Base-by-base conservation (phyloP, 331 rosid species). In the Rosa hybrid region DNA sequence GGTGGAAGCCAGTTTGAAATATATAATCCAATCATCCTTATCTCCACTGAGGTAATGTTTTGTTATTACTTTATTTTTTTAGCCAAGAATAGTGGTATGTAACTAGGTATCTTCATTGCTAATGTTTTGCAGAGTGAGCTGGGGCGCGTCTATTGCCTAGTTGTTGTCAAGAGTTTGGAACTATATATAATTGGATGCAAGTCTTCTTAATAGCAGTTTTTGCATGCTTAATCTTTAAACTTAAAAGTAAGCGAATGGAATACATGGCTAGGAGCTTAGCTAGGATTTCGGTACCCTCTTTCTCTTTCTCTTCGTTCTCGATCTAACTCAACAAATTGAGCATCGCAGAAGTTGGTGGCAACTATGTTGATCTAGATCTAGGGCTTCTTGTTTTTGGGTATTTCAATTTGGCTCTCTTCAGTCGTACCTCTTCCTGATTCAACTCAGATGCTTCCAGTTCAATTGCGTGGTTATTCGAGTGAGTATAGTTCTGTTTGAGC, bases 141-240 rank as follows among this genome's bases (percentile, higher is more conserved):
- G 85, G 87, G n/a, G n/a, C n/a, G n/a, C n/a, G n/a, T 94, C 80
- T 92, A 94, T 84, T 92, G 97, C 90, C 88, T 92, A 64, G 94
- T 94, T 53, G 85, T 90, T 68, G 90, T 92, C 84, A 90, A 84
- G 89, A 91, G 94, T 80, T 71, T 85, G 5, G 94, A 84, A 76
- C 85, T 90, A 78, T 89, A 81, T 81, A 89, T 90, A 85, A 89
- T 92, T 74, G 94, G 96, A 64, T 94, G 96, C 90, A 89, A 92
- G 94, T 86, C 49, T 79, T 74, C 13, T 51, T 63, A 74, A 20
- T 76, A 80, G 41, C 78, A 38, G 41, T 63, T 65, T 50, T 81
- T 45, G 34, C 7, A 25, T 68, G 74, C 77, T 21, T 42, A 54
- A 17, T 46, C 60, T 62, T 74, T 63, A 57, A 25, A 71, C 68